These are phyloP conservation scores for Urostyla sp. DNA, from an alignment of 73 alveolate genomes.

Conservation along the genomic window DNA sequence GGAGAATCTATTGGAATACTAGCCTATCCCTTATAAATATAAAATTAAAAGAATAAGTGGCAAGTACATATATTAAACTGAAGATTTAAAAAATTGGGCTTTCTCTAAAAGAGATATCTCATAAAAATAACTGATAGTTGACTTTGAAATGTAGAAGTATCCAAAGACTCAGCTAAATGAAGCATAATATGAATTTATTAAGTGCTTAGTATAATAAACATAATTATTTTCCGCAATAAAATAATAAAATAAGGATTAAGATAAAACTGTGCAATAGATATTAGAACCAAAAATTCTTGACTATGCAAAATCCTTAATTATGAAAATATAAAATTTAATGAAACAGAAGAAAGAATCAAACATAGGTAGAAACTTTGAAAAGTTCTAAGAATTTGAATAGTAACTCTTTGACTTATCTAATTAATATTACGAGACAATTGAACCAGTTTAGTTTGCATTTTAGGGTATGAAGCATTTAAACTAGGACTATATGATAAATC, in stretches of 20 bases:
- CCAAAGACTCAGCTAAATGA: conserved; percentile 21
- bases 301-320: conserved; percentile 68
- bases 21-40: conserved; percentile 27
- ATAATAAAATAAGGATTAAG: conserved; percentile 60
- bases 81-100: not conserved
- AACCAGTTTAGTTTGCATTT: conserved; percentile 46
- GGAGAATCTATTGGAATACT: conserved; percentile 69
- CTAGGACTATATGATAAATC: conserved; percentile 38
- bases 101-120: not conserved
- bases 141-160: not conserved
- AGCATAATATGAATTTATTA: conserved; percentile 55
- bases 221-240: conserved; percentile 65
- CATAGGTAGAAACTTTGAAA: conserved; percentile 36
- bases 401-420: conserved; percentile 78
- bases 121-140: conserved; percentile 9
- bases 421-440: conserved; percentile 87
- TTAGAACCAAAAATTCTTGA: conserved; percentile 56
- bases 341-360: conserved; percentile 27
- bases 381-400: conserved; percentile 59
- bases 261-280: conserved; percentile 14
- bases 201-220: conserved; percentile 74
- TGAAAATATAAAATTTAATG: conserved; percentile 58
- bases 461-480: conserved; percentile 57
- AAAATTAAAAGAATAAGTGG: conserved; percentile 35
- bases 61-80: not conserved